Conservation (phyloP, 2,329 filamentous ascomycete species). For the Stenocarpella maydis region DNA sequence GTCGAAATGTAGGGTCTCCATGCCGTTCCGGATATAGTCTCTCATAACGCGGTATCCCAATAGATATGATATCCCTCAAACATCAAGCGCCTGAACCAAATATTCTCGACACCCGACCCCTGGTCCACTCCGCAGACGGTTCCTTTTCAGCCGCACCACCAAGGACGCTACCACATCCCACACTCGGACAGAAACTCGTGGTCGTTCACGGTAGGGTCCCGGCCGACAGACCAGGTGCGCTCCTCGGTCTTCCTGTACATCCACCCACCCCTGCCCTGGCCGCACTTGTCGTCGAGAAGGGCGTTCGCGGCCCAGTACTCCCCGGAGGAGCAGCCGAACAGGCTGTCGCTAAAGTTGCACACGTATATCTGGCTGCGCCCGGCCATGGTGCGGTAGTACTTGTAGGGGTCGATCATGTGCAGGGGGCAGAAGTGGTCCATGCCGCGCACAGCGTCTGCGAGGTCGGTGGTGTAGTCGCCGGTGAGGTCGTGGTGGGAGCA, state of each 20-base stretch:
- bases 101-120: too few species aligned
- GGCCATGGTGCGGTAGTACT: background rate
- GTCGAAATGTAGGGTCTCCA: too few species aligned
- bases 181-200: background rate
- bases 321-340: background rate
- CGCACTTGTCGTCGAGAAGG: background rate
- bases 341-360: slow-evolving; percentile 4
- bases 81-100: too few species aligned
- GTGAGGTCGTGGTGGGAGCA: background rate
- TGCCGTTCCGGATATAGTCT: too few species aligned
- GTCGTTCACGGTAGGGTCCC: background rate
- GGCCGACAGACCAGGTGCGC: background rate
- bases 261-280: background rate
- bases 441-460: background rate
- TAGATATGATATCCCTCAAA: too few species aligned
- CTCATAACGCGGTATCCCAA: too few species aligned
- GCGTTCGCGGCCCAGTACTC: slow-evolving; percentile 3
- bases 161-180: slow-evolving; percentile 1
- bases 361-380: background rate
- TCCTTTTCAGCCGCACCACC: background rate
- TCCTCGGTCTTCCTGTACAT: background rate
- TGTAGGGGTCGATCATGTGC: background rate
- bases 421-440: background rate
- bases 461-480: background rate
- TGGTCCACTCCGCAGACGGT: background rate